Percentiles rank a stretch among this genome's conserved stretches.
Evolutionary conservation across 2,329 filamentous ascomycete species (phyloP).

Genomic region (Arthrobotrys musiformis): DNA sequence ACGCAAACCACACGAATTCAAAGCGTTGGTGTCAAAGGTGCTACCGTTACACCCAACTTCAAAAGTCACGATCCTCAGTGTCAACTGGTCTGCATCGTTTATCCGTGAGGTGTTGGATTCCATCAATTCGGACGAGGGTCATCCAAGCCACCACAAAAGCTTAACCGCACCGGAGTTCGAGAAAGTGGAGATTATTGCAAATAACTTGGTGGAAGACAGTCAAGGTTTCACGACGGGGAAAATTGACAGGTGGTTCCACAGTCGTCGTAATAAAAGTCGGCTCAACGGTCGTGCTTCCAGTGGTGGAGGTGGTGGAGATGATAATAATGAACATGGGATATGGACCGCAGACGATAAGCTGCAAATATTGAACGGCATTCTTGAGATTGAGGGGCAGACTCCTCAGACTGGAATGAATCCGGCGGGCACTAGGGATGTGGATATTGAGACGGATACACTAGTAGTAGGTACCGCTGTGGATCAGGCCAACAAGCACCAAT

Average conservation of each 20-base stretch:
- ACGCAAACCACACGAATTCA: conserved; percentile 17
- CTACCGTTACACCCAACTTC: background rate
- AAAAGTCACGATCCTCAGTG: conserved; percentile 38
- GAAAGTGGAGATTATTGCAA: conserved; percentile 44
- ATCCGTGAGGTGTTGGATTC: conserved; percentile 40
- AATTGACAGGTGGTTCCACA: conserved; percentile 37
- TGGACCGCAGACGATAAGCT: conserved; percentile 51
- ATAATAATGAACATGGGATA: conserved; percentile 23
- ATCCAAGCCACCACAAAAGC: background rate
- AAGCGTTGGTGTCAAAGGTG: background rate
- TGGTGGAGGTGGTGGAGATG: background rate
- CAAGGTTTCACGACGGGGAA: conserved; percentile 34
- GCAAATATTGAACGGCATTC: conserved; percentile 26
- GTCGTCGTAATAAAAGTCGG: conserved; percentile 2
- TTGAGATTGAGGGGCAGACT: conserved; percentile 5
- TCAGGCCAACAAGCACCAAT: conserved; percentile 6
- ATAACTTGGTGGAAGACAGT: conserved; percentile 28
- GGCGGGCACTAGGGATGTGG: conserved; percentile 4
- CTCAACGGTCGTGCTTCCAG: too few species aligned
- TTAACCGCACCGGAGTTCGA: conserved; percentile 6
- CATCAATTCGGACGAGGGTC: conserved; percentile 19
- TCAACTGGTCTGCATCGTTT: conserved; percentile 43
- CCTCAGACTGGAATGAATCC: background rate
- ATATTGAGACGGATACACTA: background rate
- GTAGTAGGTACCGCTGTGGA: conserved; percentile 15